A percentile compares a stretch with the other conserved stretches of the same genome.
phyloP scores from a whole-genome alignment of 1,284 basidiomycete species.

The Agroathelia rolfsii region DNA sequence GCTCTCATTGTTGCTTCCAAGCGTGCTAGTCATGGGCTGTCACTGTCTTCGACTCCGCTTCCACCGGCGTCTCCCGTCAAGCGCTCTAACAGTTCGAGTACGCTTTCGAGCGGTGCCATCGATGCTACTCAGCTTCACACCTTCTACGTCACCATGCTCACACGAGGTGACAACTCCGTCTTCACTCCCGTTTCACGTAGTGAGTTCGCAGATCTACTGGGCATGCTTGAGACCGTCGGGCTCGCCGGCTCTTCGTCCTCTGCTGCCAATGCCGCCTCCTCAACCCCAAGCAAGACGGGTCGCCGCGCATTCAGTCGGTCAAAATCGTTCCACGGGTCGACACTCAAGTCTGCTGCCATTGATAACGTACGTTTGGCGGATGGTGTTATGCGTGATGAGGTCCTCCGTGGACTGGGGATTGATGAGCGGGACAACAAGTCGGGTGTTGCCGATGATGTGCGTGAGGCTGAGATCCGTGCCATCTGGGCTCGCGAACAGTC shows the following conservation, averaged over 20 bases:
- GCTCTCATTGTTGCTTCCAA: conserved; percentile 52
- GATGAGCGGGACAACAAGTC: conserved; percentile 19
- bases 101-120: conserved; percentile 22
- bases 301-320: conserved; percentile 44
- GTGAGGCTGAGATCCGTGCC: conserved; percentile 55
- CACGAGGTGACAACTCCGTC: conserved; percentile 38
- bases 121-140: conserved; percentile 52
- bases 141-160: conserved; percentile 52
- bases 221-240: conserved; percentile 63
- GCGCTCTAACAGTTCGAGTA: conserved; percentile 28
- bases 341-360: conserved; percentile 28
- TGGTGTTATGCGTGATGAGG: conserved; percentile 52
- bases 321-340: conserved; percentile 42
- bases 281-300: conserved; percentile 29
- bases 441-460: conserved; percentile 30
- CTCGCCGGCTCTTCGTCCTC: conserved; percentile 35
- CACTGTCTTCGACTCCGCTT: conserved; percentile 28
- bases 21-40: conserved; percentile 45
- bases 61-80: conserved; percentile 41
- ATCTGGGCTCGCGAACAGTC: conserved; percentile 60
- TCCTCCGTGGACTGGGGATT: conserved; percentile 54
- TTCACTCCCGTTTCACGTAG: conserved; percentile 61
- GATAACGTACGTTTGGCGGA: conserved; percentile 46
- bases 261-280: conserved; percentile 22
- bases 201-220: conserved; percentile 64